Evolutionary conservation across 1,284 basidiomycete species (phyloP).

Genomic region (Sporisorium exsertum): DNA sequence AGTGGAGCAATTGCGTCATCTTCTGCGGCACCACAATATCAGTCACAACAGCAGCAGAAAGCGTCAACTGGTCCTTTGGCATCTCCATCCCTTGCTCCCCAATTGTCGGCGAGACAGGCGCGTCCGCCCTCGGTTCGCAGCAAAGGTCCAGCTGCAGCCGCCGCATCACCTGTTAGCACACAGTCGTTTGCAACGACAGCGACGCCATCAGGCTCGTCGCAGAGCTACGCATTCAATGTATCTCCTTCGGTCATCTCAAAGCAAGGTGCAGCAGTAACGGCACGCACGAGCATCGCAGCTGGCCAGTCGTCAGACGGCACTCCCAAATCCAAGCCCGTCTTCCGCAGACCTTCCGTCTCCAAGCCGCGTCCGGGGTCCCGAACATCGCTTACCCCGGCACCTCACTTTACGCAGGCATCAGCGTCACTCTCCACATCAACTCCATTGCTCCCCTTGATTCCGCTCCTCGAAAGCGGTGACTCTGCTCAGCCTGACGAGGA

Average conservation of each 20-base stretch:
- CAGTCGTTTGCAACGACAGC: not conserved
- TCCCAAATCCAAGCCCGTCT: constrained; percentile 23
- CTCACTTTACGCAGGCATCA: constrained; percentile 8
- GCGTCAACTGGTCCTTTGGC: constrained; percentile 15
- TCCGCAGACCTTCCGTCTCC: constrained; percentile 37
- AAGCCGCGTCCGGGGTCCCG: constrained; percentile 44
- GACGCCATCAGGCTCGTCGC: constrained; percentile 9
- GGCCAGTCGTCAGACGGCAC: constrained; percentile 18
- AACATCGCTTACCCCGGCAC: constrained; percentile 39
- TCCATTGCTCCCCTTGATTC: not conserved
- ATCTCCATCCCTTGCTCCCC: constrained; percentile 25
- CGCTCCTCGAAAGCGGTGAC: not conserved
- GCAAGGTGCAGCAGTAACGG: constrained; percentile 9
- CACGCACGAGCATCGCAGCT: constrained; percentile 13
- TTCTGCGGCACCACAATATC: constrained; percentile 4
- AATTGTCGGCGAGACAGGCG: constrained; percentile 10
- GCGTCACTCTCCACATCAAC: not conserved
- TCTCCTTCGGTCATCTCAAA: constrained; percentile 33
- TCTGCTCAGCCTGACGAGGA: not conserved
- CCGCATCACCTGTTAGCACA: not conserved
- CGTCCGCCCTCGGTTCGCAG: constrained; percentile 28
- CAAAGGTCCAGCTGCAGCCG: constrained; percentile 10
- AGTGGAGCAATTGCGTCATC: constrained; percentile 4
- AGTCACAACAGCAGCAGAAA: constrained; percentile 15
- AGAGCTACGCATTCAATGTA: constrained; percentile 48